Conservation (phyloP, 305 asterid genomes). For the Plantago lanceolata region DNA sequence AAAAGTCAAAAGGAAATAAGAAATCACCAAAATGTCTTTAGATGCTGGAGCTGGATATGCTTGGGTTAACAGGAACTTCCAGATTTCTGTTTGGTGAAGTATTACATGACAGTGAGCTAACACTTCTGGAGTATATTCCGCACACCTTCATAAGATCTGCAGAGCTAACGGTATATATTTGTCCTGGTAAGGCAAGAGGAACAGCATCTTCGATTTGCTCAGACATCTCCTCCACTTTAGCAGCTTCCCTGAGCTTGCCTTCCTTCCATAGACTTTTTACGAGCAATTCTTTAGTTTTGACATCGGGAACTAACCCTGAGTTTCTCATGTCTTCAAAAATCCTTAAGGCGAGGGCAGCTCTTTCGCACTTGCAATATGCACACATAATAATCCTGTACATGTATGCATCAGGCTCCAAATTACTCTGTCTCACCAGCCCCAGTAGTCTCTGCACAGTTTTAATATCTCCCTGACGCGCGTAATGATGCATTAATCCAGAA, state of each 20-base stretch:
- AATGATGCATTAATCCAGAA: slow-evolving; percentile 83
- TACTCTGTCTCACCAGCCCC: slow-evolving; percentile 71
- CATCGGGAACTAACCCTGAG: slow-evolving; percentile 50
- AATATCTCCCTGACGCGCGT: slow-evolving; percentile 73
- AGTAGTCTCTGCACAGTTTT: slow-evolving; percentile 75
- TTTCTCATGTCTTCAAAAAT: slow-evolving; percentile 73
- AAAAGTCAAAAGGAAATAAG: background rate
- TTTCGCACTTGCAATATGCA: slow-evolving; percentile 79
- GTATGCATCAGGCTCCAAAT: slow-evolving; percentile 71
- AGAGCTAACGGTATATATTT: slow-evolving; percentile 58
- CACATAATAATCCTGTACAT: slow-evolving; percentile 77
- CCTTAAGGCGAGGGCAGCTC: slow-evolving; percentile 78
- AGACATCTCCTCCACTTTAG: slow-evolving; percentile 65
- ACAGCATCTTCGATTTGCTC: slow-evolving; percentile 41
- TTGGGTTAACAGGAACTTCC: slow-evolving; percentile 16
- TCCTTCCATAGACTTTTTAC: slow-evolving; percentile 94
- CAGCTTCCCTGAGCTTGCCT: slow-evolving; percentile 89
- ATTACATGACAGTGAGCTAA: slow-evolving; percentile 16
- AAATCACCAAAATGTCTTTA: background rate
- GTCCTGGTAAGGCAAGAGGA: slow-evolving; percentile 66
- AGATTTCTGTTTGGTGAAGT: slow-evolving; percentile 3
- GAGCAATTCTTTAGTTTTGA: slow-evolving; percentile 54
- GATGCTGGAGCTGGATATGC: background rate
- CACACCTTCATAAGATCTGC: slow-evolving; percentile 58
- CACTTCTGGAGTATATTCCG: slow-evolving; percentile 48